phyloP scores from a whole-genome alignment of 352 stramenopile genomes.

The Globisporangium alternatum region DNA sequence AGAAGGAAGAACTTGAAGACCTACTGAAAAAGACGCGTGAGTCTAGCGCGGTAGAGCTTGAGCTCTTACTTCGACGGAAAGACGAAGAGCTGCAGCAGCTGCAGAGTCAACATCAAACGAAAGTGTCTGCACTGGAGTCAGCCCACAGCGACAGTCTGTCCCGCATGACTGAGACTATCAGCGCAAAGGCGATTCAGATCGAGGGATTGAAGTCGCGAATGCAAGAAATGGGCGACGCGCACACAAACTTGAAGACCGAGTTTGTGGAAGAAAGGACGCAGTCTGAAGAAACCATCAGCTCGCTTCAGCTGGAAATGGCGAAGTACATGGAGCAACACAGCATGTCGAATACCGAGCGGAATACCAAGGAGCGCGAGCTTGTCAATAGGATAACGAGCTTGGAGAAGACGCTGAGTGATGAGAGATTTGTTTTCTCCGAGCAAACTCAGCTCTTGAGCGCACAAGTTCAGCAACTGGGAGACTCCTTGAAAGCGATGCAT shows the following conservation, averaged over 20 bases:
- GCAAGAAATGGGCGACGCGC: slow-evolving; percentile 6
- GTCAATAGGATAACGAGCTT: neutral
- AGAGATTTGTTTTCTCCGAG: neutral
- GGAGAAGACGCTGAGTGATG: neutral
- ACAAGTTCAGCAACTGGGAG: slow-evolving; percentile 18
- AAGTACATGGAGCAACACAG: slow-evolving; percentile 24
- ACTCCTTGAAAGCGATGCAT: slow-evolving; percentile 17
- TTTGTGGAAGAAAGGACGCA: neutral
- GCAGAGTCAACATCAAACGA: slow-evolving; percentile 5
- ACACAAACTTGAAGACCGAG: neutral
- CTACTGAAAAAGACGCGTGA: slow-evolving; percentile 17
- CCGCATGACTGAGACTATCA: slow-evolving; percentile 37
- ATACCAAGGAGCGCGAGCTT: slow-evolving; percentile 19
- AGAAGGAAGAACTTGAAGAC: slow-evolving; percentile 1
- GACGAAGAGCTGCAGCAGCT: slow-evolving; percentile 4
- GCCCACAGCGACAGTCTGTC: slow-evolving; percentile 23
- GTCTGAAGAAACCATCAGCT: neutral
- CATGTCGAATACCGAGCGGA: slow-evolving; percentile 33
- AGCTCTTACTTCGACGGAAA: neutral
- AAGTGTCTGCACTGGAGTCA: slow-evolving; percentile 13
- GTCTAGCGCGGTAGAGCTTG: slow-evolving; percentile 10
- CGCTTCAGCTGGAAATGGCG: slow-evolving; percentile 7
- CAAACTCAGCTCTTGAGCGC: slow-evolving; percentile 1
- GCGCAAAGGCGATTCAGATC: slow-evolving; percentile 33
- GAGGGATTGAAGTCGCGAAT: slow-evolving; percentile 28